A percentile compares a stretch with the other conserved stretches of the same genome.
Evolutionary conservation across 2,329 filamentous ascomycete genomes (phyloP).

Genomic region (Fusarium irregulare): DNA sequence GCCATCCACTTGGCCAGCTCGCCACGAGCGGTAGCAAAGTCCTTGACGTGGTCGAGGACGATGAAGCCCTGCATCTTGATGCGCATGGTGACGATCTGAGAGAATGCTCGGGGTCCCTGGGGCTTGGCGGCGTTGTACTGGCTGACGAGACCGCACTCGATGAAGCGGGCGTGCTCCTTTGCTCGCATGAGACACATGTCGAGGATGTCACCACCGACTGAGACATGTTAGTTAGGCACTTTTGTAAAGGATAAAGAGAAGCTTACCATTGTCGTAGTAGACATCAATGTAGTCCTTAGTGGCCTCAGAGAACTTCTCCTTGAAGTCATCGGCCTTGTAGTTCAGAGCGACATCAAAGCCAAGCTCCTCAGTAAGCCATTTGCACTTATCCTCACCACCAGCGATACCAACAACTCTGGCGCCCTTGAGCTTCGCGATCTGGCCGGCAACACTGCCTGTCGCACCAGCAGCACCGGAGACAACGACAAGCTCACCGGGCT

Average conservation of each 20-base stretch:
- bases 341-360: constrained; percentile 76
- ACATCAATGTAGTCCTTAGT: constrained; percentile 72
- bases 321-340: constrained; percentile 74
- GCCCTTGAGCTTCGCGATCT: constrained; percentile 81
- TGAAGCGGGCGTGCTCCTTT: constrained; percentile 72
- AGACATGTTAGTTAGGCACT: constrained; percentile 2
- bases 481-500: constrained; percentile 78
- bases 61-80: constrained; percentile 79
- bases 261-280: constrained; percentile 73
- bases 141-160: constrained; percentile 78
- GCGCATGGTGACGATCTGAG: constrained; percentile 65
- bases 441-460: constrained; percentile 79
- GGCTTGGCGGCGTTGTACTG: constrained; percentile 71
- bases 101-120: constrained; percentile 67
- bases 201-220: constrained; percentile 75
- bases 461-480: constrained; percentile 83
- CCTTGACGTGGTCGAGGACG: constrained; percentile 73
- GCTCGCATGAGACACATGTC: constrained; percentile 73
- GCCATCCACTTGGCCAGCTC: constrained; percentile 75
- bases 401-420: constrained; percentile 71
- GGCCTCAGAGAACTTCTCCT: constrained; percentile 67
- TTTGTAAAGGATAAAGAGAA: not conserved
- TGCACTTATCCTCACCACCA: constrained; percentile 74
- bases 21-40: constrained; percentile 68
- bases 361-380: constrained; percentile 71